These are phyloP conservation scores for Sphagnum tenellum DNA, from an alignment of 225 moss, liverwort and hornwort species.

Conservation along the genomic window DNA sequence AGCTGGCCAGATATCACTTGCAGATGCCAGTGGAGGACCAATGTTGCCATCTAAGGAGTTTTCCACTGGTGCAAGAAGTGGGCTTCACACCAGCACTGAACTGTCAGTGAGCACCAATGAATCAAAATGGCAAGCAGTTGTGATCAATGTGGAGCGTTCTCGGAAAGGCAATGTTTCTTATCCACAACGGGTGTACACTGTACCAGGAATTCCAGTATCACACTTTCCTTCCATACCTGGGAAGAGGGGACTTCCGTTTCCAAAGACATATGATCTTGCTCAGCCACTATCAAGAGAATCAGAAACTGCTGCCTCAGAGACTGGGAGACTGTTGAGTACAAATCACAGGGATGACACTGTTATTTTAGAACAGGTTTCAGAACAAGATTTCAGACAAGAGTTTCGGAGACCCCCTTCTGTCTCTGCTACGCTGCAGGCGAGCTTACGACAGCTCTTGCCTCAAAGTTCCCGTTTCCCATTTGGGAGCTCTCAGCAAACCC, in stretches of 20 bases:
- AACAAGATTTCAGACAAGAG: conserved; percentile 3
- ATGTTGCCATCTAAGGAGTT: conserved; percentile 4
- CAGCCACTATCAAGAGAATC: conserved; percentile 14
- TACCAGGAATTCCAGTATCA: conserved; percentile 34
- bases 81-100: neutral
- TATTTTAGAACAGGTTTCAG: conserved; percentile 20
- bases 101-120: conserved; percentile 3
- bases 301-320: conserved; percentile 12
- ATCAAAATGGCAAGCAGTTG: conserved; percentile 9
- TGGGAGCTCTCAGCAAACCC: conserved; percentile 4
- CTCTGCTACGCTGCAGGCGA: conserved; percentile 4
- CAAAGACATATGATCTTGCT: conserved; percentile 6
- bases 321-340: conserved; percentile 15
- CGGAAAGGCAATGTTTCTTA: conserved; percentile 47
- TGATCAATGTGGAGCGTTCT: conserved; percentile 42
- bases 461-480: conserved; percentile 17
- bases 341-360: neutral
- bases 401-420: neutral
- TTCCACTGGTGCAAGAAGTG: neutral
- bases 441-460: conserved; percentile 20
- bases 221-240: conserved; percentile 8
- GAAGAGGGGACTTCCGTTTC: conserved; percentile 13
- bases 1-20: conserved; percentile 5
- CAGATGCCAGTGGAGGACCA: conserved; percentile 8
- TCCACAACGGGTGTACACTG: conserved; percentile 49